phyloP scores from a whole-genome alignment of 2,329 filamentous ascomycete species.

The Septoria linicola region DNA sequence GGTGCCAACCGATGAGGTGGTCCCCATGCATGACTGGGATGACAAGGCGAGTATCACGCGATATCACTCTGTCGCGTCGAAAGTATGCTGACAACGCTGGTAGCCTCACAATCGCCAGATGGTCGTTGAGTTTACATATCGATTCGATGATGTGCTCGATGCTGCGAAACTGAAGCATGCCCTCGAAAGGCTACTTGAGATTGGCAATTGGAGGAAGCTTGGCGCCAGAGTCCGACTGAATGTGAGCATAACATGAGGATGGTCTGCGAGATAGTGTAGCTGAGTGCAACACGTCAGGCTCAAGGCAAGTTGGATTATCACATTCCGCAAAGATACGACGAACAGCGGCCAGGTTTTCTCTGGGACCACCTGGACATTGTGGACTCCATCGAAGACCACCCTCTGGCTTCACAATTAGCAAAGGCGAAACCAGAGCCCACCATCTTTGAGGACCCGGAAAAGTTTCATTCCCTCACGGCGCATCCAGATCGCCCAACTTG shows the following conservation, averaged over 20 bases:
- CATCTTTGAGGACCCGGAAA: constrained; percentile 5
- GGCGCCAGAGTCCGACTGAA: constrained; percentile 17
- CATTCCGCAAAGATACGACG: constrained; percentile 18
- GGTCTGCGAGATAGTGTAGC: neutral
- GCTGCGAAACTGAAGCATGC: constrained; percentile 15
- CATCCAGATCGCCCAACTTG: constrained; percentile 9
- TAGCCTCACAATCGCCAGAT: constrained; percentile 8
- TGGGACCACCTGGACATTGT: constrained; percentile 12
- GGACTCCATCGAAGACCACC: constrained; percentile 17
- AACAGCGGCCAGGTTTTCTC: constrained; percentile 18
- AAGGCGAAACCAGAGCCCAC: neutral
- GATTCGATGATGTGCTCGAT: constrained; percentile 25
- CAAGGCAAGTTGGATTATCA: constrained; percentile 21
- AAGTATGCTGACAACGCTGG: too few relatives aligned
- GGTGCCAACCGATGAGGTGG: constrained; percentile 4
- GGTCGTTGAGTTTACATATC: constrained; percentile 19
- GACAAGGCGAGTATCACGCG: too few relatives aligned
- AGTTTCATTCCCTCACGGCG: constrained; percentile 8
- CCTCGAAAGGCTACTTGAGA: constrained; percentile 17
- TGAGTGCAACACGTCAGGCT: constrained; percentile 1
- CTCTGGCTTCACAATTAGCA: constrained; percentile 15
- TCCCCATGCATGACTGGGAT: constrained; percentile 17
- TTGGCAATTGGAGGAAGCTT: neutral
- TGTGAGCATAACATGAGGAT: constrained; percentile 3
- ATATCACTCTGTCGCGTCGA: too few relatives aligned